Conservation (phyloP, 2,329 filamentous ascomycete genomes). For the Calycina herbarum region DNA sequence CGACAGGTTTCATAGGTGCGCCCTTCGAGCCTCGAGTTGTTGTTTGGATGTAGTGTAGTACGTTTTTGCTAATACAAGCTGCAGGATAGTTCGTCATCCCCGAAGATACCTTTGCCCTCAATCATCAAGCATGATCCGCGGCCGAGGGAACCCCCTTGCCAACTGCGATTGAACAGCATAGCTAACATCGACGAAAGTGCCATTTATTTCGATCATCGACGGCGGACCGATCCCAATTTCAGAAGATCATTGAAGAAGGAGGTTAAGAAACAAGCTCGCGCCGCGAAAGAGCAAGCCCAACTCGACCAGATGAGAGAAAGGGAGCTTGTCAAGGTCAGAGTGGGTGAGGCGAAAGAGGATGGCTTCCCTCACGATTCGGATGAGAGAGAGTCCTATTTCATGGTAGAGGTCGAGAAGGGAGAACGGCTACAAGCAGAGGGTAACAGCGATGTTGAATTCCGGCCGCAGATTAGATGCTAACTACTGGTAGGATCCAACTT, state of each 20-base stretch:
- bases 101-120: background rate
- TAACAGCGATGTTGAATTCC: constrained; percentile 45
- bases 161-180: background rate
- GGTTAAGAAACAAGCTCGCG: constrained; percentile 70
- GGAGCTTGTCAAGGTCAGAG: constrained; percentile 70
- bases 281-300: constrained; percentile 71
- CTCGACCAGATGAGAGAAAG: constrained; percentile 65
- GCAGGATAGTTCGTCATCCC: constrained; percentile 16
- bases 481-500: constrained; percentile 45
- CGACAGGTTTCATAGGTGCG: constrained; percentile 61
- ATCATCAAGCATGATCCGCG: background rate
- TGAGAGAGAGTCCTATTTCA: constrained; percentile 94
- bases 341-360: constrained; percentile 82
- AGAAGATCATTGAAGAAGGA: constrained; percentile 70
- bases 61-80: constrained; percentile 8
- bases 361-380: constrained; percentile 89
- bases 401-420: constrained; percentile 88
- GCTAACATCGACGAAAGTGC: constrained; percentile 48
- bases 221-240: constrained; percentile 64
- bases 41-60: background rate
- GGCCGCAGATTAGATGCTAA: background rate
- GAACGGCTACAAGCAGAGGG: constrained; percentile 82
- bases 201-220: constrained; percentile 68
- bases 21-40: constrained; percentile 7
- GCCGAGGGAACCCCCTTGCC: background rate